phyloP scores from a whole-genome alignment of 2,329 filamentous ascomycete genomes.

The Coniochaeta pulveracea region DNA sequence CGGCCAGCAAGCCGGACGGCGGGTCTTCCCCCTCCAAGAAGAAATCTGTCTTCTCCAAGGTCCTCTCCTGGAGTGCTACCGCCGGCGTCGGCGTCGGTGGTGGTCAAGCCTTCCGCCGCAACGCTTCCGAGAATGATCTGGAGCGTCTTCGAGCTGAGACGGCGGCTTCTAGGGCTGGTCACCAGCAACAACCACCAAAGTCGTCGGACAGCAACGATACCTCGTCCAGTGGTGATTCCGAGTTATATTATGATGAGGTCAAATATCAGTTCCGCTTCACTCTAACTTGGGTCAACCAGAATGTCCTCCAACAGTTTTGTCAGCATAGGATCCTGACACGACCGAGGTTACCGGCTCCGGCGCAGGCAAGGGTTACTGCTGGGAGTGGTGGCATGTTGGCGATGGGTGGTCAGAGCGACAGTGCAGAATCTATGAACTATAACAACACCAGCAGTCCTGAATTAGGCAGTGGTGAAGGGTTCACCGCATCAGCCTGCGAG shows the following conservation, averaged over 20 bases:
- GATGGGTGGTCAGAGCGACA: constrained; percentile 2
- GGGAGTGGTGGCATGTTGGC: constrained; percentile 19
- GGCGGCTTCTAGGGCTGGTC: constrained; percentile 26
- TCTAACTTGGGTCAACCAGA: constrained; percentile 20
- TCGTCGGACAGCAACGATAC: constrained; percentile 18
- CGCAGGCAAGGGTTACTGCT: constrained; percentile 49
- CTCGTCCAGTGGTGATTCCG: constrained; percentile 38
- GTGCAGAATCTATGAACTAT: neutral
- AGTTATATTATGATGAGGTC: constrained; percentile 41
- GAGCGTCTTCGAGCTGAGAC: constrained; percentile 39
- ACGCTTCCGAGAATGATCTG: constrained; percentile 37
- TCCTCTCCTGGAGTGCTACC: constrained; percentile 36
- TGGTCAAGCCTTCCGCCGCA: constrained; percentile 15
- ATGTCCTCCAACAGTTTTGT: no score
- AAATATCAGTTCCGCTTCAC: constrained; percentile 65
- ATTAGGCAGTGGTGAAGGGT: no score
- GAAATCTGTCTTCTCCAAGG: constrained; percentile 54
- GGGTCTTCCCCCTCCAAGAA: constrained; percentile 22
- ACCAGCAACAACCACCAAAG: constrained; percentile 25
- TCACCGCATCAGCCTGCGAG: no score
- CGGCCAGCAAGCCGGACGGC: constrained; percentile 15
- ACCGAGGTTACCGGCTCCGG: constrained; percentile 58
- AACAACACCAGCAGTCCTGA: neutral
- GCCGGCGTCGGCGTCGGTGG: constrained; percentile 8
- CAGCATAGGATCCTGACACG: constrained; percentile 49